A percentile compares a stretch with the other conserved stretches of the same genome.
These are phyloP conservation scores for Hanseniaspora valbyensis DNA, from an alignment of 805 yeast genomes.

Conservation along the genomic window DNA sequence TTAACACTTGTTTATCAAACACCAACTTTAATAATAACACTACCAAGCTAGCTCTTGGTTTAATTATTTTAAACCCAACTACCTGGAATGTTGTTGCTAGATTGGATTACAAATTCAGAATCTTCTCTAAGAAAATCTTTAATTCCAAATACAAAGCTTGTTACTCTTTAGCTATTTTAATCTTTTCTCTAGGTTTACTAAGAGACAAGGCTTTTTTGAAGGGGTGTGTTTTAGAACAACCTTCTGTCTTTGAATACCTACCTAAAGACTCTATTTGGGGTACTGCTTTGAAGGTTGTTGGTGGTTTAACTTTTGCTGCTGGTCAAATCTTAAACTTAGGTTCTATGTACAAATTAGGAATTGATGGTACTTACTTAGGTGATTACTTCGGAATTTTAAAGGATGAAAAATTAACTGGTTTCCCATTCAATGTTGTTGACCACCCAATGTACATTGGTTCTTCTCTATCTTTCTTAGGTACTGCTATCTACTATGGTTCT, in stretches of 20 bases:
- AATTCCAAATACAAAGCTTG: conserved; percentile 69
- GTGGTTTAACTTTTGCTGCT: conserved; percentile 42
- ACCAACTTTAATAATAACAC: conserved; percentile 21
- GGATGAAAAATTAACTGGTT: conserved; percentile 77
- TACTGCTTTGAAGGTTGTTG: conserved; percentile 36
- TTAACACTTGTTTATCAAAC: conserved; percentile 12
- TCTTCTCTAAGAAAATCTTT: conserved; percentile 55
- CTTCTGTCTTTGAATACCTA: conserved; percentile 41
- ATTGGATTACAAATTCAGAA: conserved; percentile 64
- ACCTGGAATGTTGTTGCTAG: conserved; percentile 95
- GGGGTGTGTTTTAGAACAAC: conserved; percentile 64
- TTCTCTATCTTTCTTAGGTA: conserved; percentile 77
- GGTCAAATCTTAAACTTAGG: conserved; percentile 75
- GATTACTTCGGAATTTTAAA: conserved; percentile 95
- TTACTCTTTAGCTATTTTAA: conserved; percentile 68
- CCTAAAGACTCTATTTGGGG: conserved; percentile 24
- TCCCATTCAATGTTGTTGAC: conserved; percentile 83
- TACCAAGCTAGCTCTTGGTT: conserved; percentile 40
- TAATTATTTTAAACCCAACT: conserved; percentile 82
- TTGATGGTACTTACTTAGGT: conserved; percentile 93
- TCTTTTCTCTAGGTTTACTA: conserved; percentile 72
- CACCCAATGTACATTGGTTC: conserved; percentile 98
- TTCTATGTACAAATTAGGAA: conserved; percentile 87
- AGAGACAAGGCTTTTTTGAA: conserved; percentile 66
- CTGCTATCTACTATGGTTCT: conserved; percentile 77